Evolutionary conservation across 2,329 filamentous ascomycete species (phyloP).

Genomic region (Aureobasidium zeae): DNA sequence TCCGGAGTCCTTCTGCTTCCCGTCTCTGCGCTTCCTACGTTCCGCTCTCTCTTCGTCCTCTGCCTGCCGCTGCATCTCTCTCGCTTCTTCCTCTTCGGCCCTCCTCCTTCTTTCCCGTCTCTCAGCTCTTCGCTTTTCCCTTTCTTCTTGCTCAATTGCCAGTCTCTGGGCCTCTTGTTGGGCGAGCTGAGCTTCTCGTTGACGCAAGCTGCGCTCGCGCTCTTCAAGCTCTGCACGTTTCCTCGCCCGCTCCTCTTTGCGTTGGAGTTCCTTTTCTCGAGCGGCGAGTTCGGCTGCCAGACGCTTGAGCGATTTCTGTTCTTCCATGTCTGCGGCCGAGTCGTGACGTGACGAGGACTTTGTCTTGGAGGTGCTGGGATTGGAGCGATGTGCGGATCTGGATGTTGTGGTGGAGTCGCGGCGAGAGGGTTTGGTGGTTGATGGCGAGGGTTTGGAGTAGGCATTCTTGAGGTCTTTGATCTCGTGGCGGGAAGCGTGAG

Average conservation of each 20-base stretch:
- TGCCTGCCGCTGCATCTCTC: not conserved
- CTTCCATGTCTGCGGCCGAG: not conserved
- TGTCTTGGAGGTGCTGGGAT: not conserved
- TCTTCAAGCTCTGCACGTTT: not conserved
- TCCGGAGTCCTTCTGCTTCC: no score
- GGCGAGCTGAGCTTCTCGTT: not conserved
- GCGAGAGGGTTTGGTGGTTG: not conserved
- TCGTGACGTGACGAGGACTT: not conserved
- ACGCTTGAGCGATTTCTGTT: conserved; percentile 1
- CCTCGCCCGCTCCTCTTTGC: not conserved
- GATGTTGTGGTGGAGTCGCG: not conserved
- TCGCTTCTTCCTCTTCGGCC: not conserved
- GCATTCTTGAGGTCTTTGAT: not conserved
- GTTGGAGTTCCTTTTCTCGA: not conserved
- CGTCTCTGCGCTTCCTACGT: no score
- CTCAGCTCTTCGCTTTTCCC: not conserved
- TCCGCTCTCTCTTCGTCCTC: not conserved
- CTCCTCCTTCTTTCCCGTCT: not conserved
- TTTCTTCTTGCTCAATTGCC: not conserved
- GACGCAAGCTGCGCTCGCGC: not conserved
- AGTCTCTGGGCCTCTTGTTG: not conserved
- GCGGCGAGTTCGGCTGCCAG: not conserved
- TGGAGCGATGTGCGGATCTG: not conserved
- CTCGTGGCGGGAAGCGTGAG: not conserved
- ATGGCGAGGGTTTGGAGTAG: not conserved